Base-by-base conservation (phyloP, 2,329 filamentous ascomycete species). In the Sporothrix dimorphospora region DNA sequence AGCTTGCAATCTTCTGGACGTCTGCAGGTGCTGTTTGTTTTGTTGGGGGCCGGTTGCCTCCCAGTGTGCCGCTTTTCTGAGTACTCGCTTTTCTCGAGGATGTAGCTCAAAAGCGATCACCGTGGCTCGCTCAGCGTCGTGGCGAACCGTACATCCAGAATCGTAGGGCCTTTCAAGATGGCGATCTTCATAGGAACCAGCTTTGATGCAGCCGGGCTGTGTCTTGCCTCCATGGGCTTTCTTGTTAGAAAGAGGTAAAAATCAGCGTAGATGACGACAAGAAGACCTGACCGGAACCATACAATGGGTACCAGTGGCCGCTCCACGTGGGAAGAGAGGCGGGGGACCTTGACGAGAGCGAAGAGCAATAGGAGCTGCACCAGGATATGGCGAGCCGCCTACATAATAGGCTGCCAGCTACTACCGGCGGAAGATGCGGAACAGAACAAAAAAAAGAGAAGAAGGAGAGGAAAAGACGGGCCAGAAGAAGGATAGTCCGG, bases 401-500 rank as follows among this genome's bases (percentile, higher is more conserved):
- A 14, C 8, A n/a, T n/a, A 21, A 19, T 61, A 55, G 51, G 24
- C 19, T 61, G 34, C 16, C 57, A 12, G 34, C 57, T 61, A n/a
- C 57, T 6, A 40, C 30, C 30, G 30, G 51, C 51, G 51, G 51
- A 55, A 30, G 51, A 55, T 55, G 51, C 51, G 51, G 51, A 61
- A 61, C 5, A 40, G 40, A 1, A 19, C 30, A 34, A 40, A 40
- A 61, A 61, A 1, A 8, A 1, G 38, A 21, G n/a, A 1, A 61
- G n/a, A 19, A 55, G 16, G 21, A 27, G 14, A 30, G 51, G 5
- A 27, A 34, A 21, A 61, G 8, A 40, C 30, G 16, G 57, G 57
- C 57, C 57, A 40, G 4, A 61, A 34, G 14, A 5, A 61, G 57
- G 57, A 59, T 61, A 38, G 57, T 61, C 57, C 14, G 57, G 57